Evolutionary conservation across 257 asterid genomes (phyloP), one percentile per base, ranked within the genome.

Genomic region (Primulina eburnea): DNA sequence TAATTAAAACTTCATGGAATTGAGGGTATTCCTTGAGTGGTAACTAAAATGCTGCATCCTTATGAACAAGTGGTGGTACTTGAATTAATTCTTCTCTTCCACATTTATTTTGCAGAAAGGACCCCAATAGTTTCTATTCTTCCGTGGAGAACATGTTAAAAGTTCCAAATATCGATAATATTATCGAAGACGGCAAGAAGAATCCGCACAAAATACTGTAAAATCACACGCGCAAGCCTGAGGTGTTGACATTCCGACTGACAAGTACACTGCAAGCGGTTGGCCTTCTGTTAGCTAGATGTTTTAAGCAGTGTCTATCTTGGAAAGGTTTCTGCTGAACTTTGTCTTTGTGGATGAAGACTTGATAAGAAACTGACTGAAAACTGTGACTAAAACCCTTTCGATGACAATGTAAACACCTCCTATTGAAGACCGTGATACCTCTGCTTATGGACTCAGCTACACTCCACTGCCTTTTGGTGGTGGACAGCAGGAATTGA

Each of bases 171-270:
- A 63, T 81, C 17, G 94, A 91, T 56, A 88, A 86, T 37, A 78
- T 91, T 63, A 89, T 89, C 37, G 98, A 89, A 88, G 93, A 91
- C 83, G 97, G 97, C 72, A 91, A 88, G 88, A 94, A 94, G 82
- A 84, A 59, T 71, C 86, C 99, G n/a, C 29, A 82, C 86, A 12
- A 94, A 94, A 75, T 79, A 18, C 70, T 85, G 95, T n/a, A 89
- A 85, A 76, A 94, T 94, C 79, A 76, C 70, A 62, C 79, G 78
- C 84, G 83, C 58, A 94, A 85, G 77, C 80, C 88, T 61, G 85
- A 88, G 83, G 78, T 64, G 84, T 80, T 65, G 68, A 73, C 60
- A 72, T 86, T 20, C 81, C 76, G 82, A 64, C 90, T 40, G 97
- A 89, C 66, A 82, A 88, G 80, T 91, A 75, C 82, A 94, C 99